Evolutionary conservation across 2,329 filamentous ascomycete genomes (phyloP), one percentile per base, ranked within the genome.

Genomic region (Alternaria tenuissima): DNA sequence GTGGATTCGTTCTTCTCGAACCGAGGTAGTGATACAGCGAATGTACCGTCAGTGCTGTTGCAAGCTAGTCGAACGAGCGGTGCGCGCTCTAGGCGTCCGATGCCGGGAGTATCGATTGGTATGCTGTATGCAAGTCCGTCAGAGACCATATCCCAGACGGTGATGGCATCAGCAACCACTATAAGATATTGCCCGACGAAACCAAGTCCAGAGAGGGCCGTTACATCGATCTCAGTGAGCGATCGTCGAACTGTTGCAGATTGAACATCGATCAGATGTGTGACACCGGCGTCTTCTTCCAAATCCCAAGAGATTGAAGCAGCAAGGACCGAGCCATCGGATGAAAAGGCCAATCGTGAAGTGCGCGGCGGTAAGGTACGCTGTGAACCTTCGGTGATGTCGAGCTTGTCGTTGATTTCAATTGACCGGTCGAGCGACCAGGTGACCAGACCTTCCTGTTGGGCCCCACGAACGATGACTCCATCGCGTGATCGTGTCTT

Each of bases 81-180:
- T 60, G 79, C 75, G 51, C 80, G 79, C 42, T 80, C 76, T 39
- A 48, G 68, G 62, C 52, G 70, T 42, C 79, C 76, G 34, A 60
- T 71, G 61, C 63, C 75, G 59, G 62, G 77, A 36, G 61, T 71
- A 77, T 76, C 58, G 14, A 93, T 80, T 26, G 85, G 81, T 52
- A 91, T 83, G 49, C 87, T 87, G 71, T 90, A 93, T 36, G 87
- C 85, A 47, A 94, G 83, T 68, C 89, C 86, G 70, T 96, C 91
- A 52, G 88, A 84, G 7, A 98, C 91, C 11, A 96, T 85, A 76
- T 99, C 91, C 83, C 93, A 97, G 36, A 97, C 89, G 41, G 88
- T 84, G 8, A 97, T 83, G 28, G 88, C 86, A 43, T 90, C 85
- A 0, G 92, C 92, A 1, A 97, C 81, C 46, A 91, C 85, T 58